Evolutionary conservation across 129 eudicot species (phyloP), one percentile per base, ranked within the genome.

Genomic region (Chrysanthemum lavandulifolium): DNA sequence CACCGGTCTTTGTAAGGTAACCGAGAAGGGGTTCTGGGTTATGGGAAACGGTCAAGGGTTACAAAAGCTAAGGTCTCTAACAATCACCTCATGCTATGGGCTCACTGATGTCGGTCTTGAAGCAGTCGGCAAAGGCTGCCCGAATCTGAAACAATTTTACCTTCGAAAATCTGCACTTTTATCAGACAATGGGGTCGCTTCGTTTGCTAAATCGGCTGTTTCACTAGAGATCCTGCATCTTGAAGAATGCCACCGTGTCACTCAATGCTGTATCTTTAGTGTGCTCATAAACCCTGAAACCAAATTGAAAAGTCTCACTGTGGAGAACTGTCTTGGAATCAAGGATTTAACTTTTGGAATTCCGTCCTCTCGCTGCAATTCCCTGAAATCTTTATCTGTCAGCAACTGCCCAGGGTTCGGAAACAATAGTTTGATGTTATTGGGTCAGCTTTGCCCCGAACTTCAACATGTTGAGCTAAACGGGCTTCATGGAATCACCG

Each of bases 1-100:
- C 13, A 13, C 63, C n/a, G 75, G 81, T 61, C 97, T 94, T 49
- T 81, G 81, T 16, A 86, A 90, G 56, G 91, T 81, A 73, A 86
- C 82, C 1, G 99, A 94, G 73, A 94, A 83, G 81, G 99, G 99
- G 51, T 90, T 94, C 62, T 90, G 97, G 99, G 97, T 90, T 25
- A 90, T 90, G 99, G 96, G 96, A 7, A 86, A 72, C 21, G 90
- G 89, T 69, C 91, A 86, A 62, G 96, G 97, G 64, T 68, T 94
- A 74, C 91, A 87, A 36, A 80, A 86, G 79, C 78, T 94, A 72
- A 86, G 73, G 78, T 80, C 88, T 0, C 76, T 90, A 7, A 18
- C 76, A 1, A 48, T 94, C 25, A 49, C 83, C 68, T 79, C 93
- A 25, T 94, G 97, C 86, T 69, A 23, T 21, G 97, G 99, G 67